A percentile compares a stretch with the other conserved stretches of the same genome.
Evolutionary conservation across 164 flowering plant species (phyloP).

Genomic region (Piper betle): DNA sequence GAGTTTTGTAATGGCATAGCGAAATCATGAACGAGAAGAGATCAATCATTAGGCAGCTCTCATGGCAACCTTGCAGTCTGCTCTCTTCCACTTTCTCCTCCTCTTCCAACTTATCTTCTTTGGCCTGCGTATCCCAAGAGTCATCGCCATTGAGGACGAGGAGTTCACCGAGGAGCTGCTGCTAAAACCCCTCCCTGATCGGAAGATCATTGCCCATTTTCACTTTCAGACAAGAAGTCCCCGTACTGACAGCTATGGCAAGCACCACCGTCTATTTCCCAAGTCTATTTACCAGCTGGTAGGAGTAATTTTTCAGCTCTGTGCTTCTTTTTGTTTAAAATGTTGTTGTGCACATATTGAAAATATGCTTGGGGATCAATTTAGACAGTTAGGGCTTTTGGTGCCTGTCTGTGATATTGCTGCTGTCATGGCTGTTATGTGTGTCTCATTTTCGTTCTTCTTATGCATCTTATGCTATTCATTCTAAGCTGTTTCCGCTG

Average conservation of each 20-base stretch:
- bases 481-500: neutral
- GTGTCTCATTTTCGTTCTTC: neutral
- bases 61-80: neutral
- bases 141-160: slow-evolving; percentile 17
- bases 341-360: neutral
- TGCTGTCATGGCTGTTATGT: neutral
- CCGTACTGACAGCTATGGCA: slow-evolving; percentile 38
- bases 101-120: neutral
- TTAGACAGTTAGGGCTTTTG: neutral
- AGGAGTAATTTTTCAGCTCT: neutral
- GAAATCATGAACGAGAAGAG: too few relatives aligned
- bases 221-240: slow-evolving; percentile 60
- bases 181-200: slow-evolving; percentile 78
- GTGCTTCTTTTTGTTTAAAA: neutral
- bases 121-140: neutral
- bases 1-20: too few relatives aligned
- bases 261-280: slow-evolving; percentile 79
- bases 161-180: slow-evolving; percentile 74
- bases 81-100: neutral
- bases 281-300: slow-evolving; percentile 89
- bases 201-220: slow-evolving; percentile 80
- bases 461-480: neutral
- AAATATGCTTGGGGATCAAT: neutral
- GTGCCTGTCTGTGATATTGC: neutral
- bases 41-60: neutral